A percentile compares a stretch with the other conserved stretches of the same genome.
phyloP scores from a whole-genome alignment of 768 basidiomycete genomes.

The Paxillus involutus region DNA sequence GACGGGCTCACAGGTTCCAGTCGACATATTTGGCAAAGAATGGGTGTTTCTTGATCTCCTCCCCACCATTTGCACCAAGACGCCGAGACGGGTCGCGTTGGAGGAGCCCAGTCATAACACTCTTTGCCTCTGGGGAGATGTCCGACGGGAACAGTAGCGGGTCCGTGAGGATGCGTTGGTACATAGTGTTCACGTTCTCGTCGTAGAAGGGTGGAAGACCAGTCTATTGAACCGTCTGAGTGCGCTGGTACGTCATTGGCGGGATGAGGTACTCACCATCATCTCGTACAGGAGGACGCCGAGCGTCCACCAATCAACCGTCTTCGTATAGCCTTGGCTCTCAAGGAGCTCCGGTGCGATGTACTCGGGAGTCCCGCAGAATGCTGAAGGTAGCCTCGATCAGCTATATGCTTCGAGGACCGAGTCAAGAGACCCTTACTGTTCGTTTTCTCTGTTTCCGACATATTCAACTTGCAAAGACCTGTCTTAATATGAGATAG shows the following conservation, averaged over 20 bases:
- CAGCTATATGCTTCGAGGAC: background rate
- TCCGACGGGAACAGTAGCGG: slow-evolving; percentile 91
- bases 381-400: slow-evolving; percentile 49
- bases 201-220: slow-evolving; percentile 98
- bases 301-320: slow-evolving; percentile 99
- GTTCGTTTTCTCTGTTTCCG: slow-evolving; percentile 95
- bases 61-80: slow-evolving; percentile 89
- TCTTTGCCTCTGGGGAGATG: slow-evolving; percentile 83
- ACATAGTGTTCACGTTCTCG: slow-evolving; percentile 98
- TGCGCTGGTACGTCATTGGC: background rate
- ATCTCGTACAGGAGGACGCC: slow-evolving; percentile 97
- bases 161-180: slow-evolving; percentile 91
- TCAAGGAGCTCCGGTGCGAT: slow-evolving; percentile 97
- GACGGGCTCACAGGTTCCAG: slow-evolving; percentile 66
- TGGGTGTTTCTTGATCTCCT: slow-evolving; percentile 93
- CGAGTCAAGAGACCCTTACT: slow-evolving; percentile 48
- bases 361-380: slow-evolving; percentile 99
- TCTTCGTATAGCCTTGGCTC: slow-evolving; percentile 96
- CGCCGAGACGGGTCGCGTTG: slow-evolving; percentile 86
- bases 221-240: slow-evolving; percentile 48
- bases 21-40: slow-evolving; percentile 96
- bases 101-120: slow-evolving; percentile 84
- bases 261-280: slow-evolving; percentile 55
- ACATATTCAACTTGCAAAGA: slow-evolving; percentile 96
- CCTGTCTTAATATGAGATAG: slow-evolving; percentile 36